Evolutionary conservation across 208 protist genomes (phyloP).

Genomic region (Angomonas deanei): DNA sequence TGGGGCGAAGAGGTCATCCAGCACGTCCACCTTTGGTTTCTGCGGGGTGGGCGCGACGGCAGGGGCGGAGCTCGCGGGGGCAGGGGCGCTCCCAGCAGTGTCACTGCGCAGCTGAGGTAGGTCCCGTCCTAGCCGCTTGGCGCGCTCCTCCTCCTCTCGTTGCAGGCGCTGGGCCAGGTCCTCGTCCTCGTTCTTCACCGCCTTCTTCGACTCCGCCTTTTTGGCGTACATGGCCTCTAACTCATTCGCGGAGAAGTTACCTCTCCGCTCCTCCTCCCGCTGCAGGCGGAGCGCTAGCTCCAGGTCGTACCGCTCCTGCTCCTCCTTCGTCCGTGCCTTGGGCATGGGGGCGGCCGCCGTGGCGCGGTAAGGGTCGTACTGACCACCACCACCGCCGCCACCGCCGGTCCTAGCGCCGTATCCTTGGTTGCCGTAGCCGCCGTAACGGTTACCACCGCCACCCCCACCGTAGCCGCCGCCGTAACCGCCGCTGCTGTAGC

Average conservation of each 20-base stretch:
- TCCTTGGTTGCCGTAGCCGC: conserved; percentile 3
- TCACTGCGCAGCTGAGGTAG: conserved; percentile 35
- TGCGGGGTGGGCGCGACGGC: conserved; percentile 8
- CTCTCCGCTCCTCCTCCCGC: conserved; percentile 76
- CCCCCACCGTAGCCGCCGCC: conserved; percentile 18
- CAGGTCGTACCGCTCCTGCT: conserved; percentile 85
- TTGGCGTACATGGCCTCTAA: conserved; percentile 69
- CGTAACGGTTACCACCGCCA: conserved; percentile 10
- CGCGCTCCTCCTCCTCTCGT: conserved; percentile 63
- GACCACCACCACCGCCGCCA: conserved; percentile 9
- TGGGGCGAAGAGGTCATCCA: conserved; percentile 4
- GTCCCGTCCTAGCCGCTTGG: conserved; percentile 20
- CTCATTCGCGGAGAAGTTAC: conserved; percentile 52
- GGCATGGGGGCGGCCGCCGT: conserved; percentile 4
- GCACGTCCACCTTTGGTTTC: neutral
- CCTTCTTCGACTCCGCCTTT: conserved; percentile 22
- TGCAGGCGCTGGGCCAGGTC: conserved; percentile 67
- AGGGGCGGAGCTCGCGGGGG: conserved; percentile 2
- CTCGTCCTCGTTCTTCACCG: conserved; percentile 39
- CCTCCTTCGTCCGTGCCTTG: conserved; percentile 48
- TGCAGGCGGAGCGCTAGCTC: conserved; percentile 81
- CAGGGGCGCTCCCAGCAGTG: neutral
- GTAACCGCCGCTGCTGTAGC: conserved; percentile 17
- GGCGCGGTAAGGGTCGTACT: conserved; percentile 22
- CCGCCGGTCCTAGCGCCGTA: neutral